Evolutionary conservation across 2,329 filamentous ascomycete genomes (phyloP).

Genomic region (Lasiodiplodia hormozganensis): DNA sequence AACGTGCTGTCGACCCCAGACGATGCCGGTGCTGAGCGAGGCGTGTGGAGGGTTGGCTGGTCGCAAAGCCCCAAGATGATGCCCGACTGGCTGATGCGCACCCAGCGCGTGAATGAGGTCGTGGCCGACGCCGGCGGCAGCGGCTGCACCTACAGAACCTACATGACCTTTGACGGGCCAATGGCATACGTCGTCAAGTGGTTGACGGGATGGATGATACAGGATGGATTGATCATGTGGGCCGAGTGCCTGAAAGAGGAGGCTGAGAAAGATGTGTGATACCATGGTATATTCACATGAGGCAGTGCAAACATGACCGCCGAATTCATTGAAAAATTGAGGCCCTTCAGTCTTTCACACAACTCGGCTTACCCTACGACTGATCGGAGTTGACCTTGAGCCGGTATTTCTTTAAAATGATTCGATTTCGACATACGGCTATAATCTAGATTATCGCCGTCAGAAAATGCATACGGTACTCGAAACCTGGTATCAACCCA

Average conservation of each 20-base stretch:
- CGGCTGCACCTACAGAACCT: slow-evolving; percentile 24
- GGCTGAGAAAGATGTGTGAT: slow-evolving; percentile 7
- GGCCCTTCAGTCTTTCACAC: not conserved
- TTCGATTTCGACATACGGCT: not conserved
- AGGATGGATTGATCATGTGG: slow-evolving; percentile 24
- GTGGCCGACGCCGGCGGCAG: not conserved
- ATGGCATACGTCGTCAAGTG: slow-evolving; percentile 23
- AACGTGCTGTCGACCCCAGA: slow-evolving; percentile 7
- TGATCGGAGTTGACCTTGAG: not conserved
- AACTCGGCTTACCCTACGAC: not conserved
- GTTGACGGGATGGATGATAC: slow-evolving; percentile 27
- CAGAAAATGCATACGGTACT: not conserved
- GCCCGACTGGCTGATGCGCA: slow-evolving; percentile 21
- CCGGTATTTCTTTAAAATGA: no score
- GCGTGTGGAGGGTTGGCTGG: slow-evolving; percentile 21
- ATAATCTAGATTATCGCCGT: no score
- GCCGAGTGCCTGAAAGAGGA: slow-evolving; percentile 23
- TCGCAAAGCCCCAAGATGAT: not conserved
- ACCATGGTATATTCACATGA: not conserved
- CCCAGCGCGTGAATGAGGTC: slow-evolving; percentile 24
- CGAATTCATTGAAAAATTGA: not conserved
- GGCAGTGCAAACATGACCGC: not conserved
- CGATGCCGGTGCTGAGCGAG: not conserved
- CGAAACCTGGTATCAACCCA: not conserved
- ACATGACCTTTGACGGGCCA: slow-evolving; percentile 25